Evolutionary conservation across 1,139 yeast genomes (phyloP).

Genomic region (Hyphopichia wangnamkhiaoensis): DNA sequence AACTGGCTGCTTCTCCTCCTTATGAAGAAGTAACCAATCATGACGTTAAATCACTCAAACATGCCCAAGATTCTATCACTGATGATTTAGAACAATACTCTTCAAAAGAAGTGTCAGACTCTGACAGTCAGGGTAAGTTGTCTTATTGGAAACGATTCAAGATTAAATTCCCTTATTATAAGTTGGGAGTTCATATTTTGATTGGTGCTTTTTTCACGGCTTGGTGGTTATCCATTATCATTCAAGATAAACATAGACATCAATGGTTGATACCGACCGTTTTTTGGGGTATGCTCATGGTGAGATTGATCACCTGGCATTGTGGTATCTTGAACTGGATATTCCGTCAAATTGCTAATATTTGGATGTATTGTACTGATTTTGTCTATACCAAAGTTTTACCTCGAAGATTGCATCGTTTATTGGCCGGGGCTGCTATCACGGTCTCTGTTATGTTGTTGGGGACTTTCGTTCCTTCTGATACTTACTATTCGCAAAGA

Average conservation of each 20-base stretch:
- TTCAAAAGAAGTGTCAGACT: not conserved
- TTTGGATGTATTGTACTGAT: conserved; percentile 46
- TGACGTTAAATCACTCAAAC: not conserved
- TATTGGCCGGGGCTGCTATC: conserved; percentile 46
- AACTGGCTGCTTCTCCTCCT: not conserved
- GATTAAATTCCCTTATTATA: conserved; percentile 22
- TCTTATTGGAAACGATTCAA: conserved; percentile 16
- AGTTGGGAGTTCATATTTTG: conserved; percentile 29
- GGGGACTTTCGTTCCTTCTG: conserved; percentile 59
- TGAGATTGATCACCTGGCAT: conserved; percentile 57
- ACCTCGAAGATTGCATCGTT: conserved; percentile 39
- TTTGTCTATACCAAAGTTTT: conserved; percentile 38
- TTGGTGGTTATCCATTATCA: conserved; percentile 66
- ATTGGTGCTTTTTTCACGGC: conserved; percentile 56
- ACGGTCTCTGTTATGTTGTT: conserved; percentile 50
- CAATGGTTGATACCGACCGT: conserved; percentile 67
- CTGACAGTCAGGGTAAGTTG: not conserved
- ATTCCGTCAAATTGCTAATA: conserved; percentile 23
- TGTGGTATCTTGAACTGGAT: conserved; percentile 40
- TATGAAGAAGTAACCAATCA: not conserved
- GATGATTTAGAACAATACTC: too few species aligned
- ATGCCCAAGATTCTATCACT: not conserved
- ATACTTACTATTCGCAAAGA: conserved; percentile 49
- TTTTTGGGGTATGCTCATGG: conserved; percentile 54
- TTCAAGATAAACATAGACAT: conserved; percentile 53